Percentiles rank a stretch among this genome's conserved stretches.
These are phyloP conservation scores for Cryptococcus maquisensis DNA, from an alignment of 1,284 basidiomycete genomes.

Conservation along the genomic window DNA sequence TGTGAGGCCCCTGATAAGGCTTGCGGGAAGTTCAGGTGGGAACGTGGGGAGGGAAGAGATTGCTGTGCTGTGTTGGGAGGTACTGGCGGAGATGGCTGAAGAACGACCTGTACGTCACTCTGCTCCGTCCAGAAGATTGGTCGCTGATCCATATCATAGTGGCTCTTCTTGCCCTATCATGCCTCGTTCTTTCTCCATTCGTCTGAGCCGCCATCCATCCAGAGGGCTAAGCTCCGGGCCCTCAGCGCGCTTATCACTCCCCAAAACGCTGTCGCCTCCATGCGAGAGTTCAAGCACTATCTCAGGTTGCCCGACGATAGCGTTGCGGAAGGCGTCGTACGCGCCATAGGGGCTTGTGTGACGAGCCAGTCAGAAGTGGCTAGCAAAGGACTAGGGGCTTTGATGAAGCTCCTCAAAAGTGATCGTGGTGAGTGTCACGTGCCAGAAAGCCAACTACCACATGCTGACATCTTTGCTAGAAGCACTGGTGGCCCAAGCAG, in stretches of 20 bases:
- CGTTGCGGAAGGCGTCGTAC: constrained; percentile 67
- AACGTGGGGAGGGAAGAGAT: constrained; percentile 56
- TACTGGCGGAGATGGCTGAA: constrained; percentile 62
- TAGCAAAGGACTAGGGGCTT: constrained; percentile 64
- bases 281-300: constrained; percentile 81
- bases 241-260: constrained; percentile 61
- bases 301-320: constrained; percentile 65
- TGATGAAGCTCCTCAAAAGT: constrained; percentile 66
- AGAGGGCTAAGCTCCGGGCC: constrained; percentile 68
- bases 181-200: constrained; percentile 65
- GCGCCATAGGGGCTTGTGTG: constrained; percentile 72
- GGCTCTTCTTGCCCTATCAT: constrained; percentile 60
- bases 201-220: constrained; percentile 62
- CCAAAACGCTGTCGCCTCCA: constrained; percentile 64
- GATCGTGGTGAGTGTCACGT: constrained; percentile 57
- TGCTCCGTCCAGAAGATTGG: neutral
- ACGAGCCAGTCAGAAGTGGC: constrained; percentile 62
- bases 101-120: constrained; percentile 58
- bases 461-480: constrained; percentile 50
- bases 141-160: constrained; percentile 46
- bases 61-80: constrained; percentile 66
- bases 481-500: constrained; percentile 66
- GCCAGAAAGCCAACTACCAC: neutral
- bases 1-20: constrained; percentile 37
- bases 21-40: constrained; percentile 33